phyloP scores from a whole-genome alignment of 306 rosid species.

The Pterocarpus macrocarpus region DNA sequence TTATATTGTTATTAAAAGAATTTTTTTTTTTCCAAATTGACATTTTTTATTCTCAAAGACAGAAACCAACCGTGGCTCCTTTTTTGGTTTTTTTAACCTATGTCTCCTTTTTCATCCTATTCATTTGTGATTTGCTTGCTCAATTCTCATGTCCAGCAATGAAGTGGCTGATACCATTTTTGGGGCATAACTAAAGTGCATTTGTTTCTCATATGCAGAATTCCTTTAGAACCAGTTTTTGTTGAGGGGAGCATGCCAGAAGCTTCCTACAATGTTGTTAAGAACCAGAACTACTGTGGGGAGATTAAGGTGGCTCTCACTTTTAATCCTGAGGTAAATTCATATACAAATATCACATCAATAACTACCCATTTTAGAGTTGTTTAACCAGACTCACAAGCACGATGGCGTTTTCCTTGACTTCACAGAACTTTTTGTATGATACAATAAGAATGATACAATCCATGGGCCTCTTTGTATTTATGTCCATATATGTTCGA shows the following conservation, averaged over 20 bases:
- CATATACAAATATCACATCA: neutral
- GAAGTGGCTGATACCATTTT: too few relatives aligned
- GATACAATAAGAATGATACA: too few relatives aligned
- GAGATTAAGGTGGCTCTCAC: conserved; percentile 52
- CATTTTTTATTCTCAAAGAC: too few relatives aligned
- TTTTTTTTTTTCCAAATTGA: too few relatives aligned
- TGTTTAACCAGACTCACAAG: neutral
- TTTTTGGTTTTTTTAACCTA: neutral
- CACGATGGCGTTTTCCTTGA: neutral
- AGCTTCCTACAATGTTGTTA: conserved; percentile 54
- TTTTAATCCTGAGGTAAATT: conserved; percentile 51
- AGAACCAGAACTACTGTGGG: conserved; percentile 46
- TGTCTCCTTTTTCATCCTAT: neutral
- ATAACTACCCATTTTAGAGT: neutral
- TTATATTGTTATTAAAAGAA: too few relatives aligned
- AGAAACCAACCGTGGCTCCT: neutral
- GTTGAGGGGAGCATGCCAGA: conserved; percentile 40
- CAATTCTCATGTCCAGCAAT: too few relatives aligned
- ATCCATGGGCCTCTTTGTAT: too few relatives aligned
- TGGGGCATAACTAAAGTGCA: neutral
- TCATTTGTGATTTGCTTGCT: neutral
- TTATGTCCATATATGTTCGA: too few relatives aligned
- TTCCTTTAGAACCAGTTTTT: conserved; percentile 48
- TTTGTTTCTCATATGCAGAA: conserved; percentile 32
- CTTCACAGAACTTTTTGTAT: neutral